Evolutionary conservation across 2,329 filamentous ascomycete species (phyloP).

Genomic region (Colletotrichum theobromicola): DNA sequence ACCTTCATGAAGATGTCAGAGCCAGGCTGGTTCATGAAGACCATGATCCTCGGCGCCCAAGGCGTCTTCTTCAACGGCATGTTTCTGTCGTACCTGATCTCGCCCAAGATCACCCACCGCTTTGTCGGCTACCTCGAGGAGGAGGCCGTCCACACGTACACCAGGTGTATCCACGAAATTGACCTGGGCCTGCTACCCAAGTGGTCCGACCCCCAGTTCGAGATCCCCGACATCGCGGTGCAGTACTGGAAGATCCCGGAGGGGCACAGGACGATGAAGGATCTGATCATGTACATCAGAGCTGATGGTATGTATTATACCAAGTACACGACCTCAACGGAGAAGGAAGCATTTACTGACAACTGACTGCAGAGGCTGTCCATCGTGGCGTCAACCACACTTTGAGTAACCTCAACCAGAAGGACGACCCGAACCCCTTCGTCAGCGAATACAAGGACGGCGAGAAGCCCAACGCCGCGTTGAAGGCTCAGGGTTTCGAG

Average conservation of each 20-base stretch:
- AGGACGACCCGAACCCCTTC: slow-evolving; percentile 90
- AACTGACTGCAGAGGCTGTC: slow-evolving; percentile 67
- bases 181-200: slow-evolving; percentile 83
- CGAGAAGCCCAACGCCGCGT: slow-evolving; percentile 69
- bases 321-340: not conserved
- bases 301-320: slow-evolving; percentile 57
- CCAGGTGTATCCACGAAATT: slow-evolving; percentile 84
- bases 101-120: slow-evolving; percentile 86
- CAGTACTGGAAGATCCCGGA: slow-evolving; percentile 96
- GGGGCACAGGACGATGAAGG: slow-evolving; percentile 79
- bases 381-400: slow-evolving; percentile 97
- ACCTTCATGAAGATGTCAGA: slow-evolving; percentile 90
- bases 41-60: slow-evolving; percentile 90
- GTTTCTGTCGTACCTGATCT: slow-evolving; percentile 87
- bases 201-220: slow-evolving; percentile 74
- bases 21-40: slow-evolving; percentile 82
- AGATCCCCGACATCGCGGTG: slow-evolving; percentile 87
- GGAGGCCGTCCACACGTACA: slow-evolving; percentile 96
- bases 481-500: slow-evolving; percentile 79
- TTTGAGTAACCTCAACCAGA: slow-evolving; percentile 84
- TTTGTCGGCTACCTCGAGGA: slow-evolving; percentile 98
- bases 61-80: slow-evolving; percentile 96
- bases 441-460: slow-evolving; percentile 80
- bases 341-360: not conserved
- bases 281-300: slow-evolving; percentile 86